Evolutionary conservation across 2,329 filamentous ascomycete genomes (phyloP).

Genomic region (Diaporthe nobilis): DNA sequence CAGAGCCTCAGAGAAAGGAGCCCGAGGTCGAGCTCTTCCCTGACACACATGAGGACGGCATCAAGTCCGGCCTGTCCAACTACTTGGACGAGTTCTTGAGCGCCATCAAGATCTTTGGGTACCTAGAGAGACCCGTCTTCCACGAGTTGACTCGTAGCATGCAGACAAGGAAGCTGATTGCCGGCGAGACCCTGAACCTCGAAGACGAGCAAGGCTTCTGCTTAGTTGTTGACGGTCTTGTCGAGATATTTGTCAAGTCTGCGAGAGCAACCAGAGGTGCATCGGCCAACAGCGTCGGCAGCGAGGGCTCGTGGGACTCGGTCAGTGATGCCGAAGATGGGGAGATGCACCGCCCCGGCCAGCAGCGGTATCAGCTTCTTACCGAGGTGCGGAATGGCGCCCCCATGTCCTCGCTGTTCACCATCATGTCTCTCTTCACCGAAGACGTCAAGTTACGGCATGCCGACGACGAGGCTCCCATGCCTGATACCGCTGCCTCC

Average conservation of each 20-base stretch:
- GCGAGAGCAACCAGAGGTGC: slow-evolving; percentile 66
- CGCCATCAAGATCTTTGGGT: slow-evolving; percentile 99
- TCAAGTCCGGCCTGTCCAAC: slow-evolving; percentile 92
- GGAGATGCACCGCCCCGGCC: slow-evolving; percentile 68
- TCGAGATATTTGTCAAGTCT: slow-evolving; percentile 99
- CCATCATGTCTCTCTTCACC: slow-evolving; percentile 95
- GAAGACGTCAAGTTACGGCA: slow-evolving; percentile 89
- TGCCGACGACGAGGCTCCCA: slow-evolving; percentile 72
- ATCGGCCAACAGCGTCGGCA: slow-evolving; percentile 58
- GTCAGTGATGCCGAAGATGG: slow-evolving; percentile 76
- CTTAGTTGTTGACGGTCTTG: slow-evolving; percentile 93
- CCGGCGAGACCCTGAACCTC: slow-evolving; percentile 92
- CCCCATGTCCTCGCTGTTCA: slow-evolving; percentile 98
- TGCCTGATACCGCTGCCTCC: slow-evolving; percentile 47
- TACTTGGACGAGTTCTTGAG: slow-evolving; percentile 98
- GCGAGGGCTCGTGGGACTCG: slow-evolving; percentile 59
- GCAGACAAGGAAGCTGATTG: slow-evolving; percentile 97
- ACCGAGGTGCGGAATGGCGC: slow-evolving; percentile 98
- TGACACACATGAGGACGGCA: slow-evolving; percentile 89
- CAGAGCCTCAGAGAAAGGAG: slow-evolving; percentile 95
- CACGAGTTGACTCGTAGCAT: slow-evolving; percentile 97
- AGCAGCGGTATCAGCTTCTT: slow-evolving; percentile 92
- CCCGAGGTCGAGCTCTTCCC: slow-evolving; percentile 96
- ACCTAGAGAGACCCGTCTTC: slow-evolving; percentile 95
- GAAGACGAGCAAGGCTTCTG: slow-evolving; percentile 99